phyloP scores from a whole-genome alignment of 257 asterid genomes.

The Solanum peruvianum region DNA sequence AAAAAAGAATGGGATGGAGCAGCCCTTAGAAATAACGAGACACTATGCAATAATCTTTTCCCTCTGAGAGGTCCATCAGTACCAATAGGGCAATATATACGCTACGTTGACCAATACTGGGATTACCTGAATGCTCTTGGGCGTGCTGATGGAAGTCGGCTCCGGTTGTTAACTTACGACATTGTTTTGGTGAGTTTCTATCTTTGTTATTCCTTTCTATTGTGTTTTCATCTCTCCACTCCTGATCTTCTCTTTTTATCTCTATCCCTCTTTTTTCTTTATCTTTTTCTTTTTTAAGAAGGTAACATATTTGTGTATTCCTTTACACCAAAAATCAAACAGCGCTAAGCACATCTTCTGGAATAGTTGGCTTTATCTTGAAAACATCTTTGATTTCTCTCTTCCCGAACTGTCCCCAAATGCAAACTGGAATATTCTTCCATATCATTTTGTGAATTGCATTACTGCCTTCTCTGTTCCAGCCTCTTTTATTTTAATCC shows the following conservation, averaged over 20 bases:
- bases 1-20: constrained; percentile 99
- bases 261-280: not conserved
- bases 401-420: not conserved
- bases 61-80: constrained; percentile 86
- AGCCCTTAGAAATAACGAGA: constrained; percentile 88
- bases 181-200: constrained; percentile 67
- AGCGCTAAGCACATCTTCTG: not conserved
- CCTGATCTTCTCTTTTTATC: not conserved
- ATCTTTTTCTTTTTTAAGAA: not conserved
- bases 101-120: constrained; percentile 96
- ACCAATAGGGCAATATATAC: constrained; percentile 69
- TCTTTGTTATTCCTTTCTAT: not conserved
- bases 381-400: not conserved
- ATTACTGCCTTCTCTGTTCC: not conserved
- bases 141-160: constrained; percentile 94
- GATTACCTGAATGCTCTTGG: constrained; percentile 90
- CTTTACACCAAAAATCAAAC: not conserved
- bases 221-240: not conserved
- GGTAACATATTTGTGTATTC: not conserved
- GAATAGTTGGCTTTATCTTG: not conserved
- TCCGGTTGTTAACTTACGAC: constrained; percentile 84
- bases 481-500: not conserved
- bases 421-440: not conserved
- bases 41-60: constrained; percentile 85
- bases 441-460: not conserved